These are phyloP conservation scores for Prunus mongolica DNA, from an alignment of 306 rosid genomes.

Conservation along the genomic window DNA sequence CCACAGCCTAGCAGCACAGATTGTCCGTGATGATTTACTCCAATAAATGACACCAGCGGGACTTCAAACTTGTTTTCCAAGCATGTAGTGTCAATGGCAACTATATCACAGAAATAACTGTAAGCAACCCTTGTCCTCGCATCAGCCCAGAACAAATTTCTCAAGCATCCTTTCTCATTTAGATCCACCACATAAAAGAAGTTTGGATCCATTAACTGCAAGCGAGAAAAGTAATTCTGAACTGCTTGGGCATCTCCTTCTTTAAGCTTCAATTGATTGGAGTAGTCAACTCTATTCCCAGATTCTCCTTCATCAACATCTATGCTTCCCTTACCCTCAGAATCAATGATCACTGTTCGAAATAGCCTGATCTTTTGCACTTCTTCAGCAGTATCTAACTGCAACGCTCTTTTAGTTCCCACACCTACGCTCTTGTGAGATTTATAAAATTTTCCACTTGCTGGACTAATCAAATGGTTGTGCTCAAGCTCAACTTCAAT, in stretches of 20 bases:
- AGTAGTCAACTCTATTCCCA: slow-evolving; percentile 22
- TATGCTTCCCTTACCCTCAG: slow-evolving; percentile 30
- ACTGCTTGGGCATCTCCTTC: slow-evolving; percentile 60
- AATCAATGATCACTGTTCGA: slow-evolving; percentile 49
- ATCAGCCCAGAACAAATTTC: slow-evolving; percentile 71
- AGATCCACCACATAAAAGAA: slow-evolving; percentile 66
- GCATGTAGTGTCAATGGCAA: slow-evolving; percentile 47
- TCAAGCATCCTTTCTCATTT: slow-evolving; percentile 61
- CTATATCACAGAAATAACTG: slow-evolving; percentile 56
- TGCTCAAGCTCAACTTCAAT: slow-evolving; percentile 79
- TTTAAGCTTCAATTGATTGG: slow-evolving; percentile 51
- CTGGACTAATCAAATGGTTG: slow-evolving; percentile 69
- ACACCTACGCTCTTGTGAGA: slow-evolving; percentile 52
- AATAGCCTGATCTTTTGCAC: slow-evolving; percentile 52
- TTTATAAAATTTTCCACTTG: slow-evolving; percentile 57
- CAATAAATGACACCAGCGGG: slow-evolving; percentile 60
- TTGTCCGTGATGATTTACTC: slow-evolving; percentile 69
- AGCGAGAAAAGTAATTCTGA: slow-evolving; percentile 38
- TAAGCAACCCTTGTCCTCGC: slow-evolving; percentile 50
- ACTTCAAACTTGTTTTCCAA: slow-evolving; percentile 46
- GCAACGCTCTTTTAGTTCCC: slow-evolving; percentile 56
- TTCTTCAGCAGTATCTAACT: slow-evolving; percentile 48
- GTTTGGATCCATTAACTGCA: slow-evolving; percentile 52
- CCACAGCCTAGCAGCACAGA: slow-evolving; percentile 69
- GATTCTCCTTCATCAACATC: slow-evolving; percentile 40